phyloP scores from a whole-genome alignment of 2,329 filamentous ascomycete genomes.

The Shiraia bambusicola region DNA sequence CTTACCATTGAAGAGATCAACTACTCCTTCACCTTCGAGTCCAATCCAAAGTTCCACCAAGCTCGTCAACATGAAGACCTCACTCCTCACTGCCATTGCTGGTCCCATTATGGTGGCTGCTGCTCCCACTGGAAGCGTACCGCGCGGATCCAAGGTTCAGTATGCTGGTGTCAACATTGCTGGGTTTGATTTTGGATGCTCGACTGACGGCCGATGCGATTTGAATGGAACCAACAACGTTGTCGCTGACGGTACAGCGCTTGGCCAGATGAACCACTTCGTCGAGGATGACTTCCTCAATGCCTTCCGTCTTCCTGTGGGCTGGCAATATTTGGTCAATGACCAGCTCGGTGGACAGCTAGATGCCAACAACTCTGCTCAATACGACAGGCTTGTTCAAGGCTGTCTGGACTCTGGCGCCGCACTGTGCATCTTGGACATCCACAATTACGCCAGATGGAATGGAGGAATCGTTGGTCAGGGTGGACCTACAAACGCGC shows the following conservation, averaged over 20 bases:
- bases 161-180: slow-evolving; percentile 49
- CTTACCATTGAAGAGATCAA: too few relatives aligned
- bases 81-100: slow-evolving; percentile 2
- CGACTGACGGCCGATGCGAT: slow-evolving; percentile 27
- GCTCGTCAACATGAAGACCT: slow-evolving; percentile 3
- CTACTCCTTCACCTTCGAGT: background rate
- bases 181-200: slow-evolving; percentile 54
- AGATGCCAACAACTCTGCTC: slow-evolving; percentile 50
- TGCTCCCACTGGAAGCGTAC: slow-evolving; percentile 1
- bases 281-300: slow-evolving; percentile 56
- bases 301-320: slow-evolving; percentile 58
- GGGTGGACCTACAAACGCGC: slow-evolving; percentile 61
- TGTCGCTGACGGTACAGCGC: slow-evolving; percentile 38
- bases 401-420: slow-evolving; percentile 59
- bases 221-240: slow-evolving; percentile 20
- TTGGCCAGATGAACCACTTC: slow-evolving; percentile 60
- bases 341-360: slow-evolving; percentile 55
- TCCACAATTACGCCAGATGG: slow-evolving; percentile 56
- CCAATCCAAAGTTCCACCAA: background rate
- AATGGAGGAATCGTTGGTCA: slow-evolving; percentile 65
- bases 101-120: slow-evolving; percentile 2
- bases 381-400: slow-evolving; percentile 59
- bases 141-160: slow-evolving; percentile 17
- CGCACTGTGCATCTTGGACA: slow-evolving; percentile 59
- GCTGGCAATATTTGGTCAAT: slow-evolving; percentile 63